A percentile compares a stretch with the other conserved stretches of the same genome.
These are phyloP conservation scores for Boletellus emodensis DNA, from an alignment of 768 basidiomycete genomes.

Conservation along the genomic window DNA sequence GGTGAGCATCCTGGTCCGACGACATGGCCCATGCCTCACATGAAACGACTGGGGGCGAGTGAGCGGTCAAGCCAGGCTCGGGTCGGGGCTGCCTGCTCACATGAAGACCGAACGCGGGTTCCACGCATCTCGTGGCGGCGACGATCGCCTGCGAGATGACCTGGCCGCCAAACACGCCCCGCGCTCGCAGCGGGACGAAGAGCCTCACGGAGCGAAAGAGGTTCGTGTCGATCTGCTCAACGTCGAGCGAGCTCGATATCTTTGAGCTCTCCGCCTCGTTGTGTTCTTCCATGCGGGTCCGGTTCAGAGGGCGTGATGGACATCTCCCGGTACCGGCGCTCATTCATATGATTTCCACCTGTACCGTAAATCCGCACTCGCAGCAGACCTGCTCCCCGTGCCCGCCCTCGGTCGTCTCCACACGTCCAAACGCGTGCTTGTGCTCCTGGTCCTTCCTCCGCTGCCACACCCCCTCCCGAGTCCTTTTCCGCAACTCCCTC, in stretches of 20 bases:
- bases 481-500: slow-evolving; percentile 76
- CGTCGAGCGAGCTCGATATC: slow-evolving; percentile 70
- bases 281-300: slow-evolving; percentile 32
- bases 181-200: slow-evolving; percentile 53
- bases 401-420: slow-evolving; percentile 52
- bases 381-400: slow-evolving; percentile 72
- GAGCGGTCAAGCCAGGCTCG: neutral
- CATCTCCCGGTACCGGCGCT: neutral
- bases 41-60: slow-evolving; percentile 53
- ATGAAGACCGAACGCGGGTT: slow-evolving; percentile 62
- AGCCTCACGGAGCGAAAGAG: slow-evolving; percentile 76
- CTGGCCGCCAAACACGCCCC: slow-evolving; percentile 87
- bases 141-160: slow-evolving; percentile 87
- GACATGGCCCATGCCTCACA: slow-evolving; percentile 40
- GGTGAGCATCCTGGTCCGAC: slow-evolving; percentile 4
- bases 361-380: slow-evolving; percentile 87
- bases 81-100: slow-evolving; percentile 40
- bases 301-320: neutral
- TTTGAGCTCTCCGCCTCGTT: slow-evolving; percentile 60
- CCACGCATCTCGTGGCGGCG: slow-evolving; percentile 72
- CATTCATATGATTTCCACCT: slow-evolving; percentile 74
- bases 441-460: slow-evolving; percentile 84
- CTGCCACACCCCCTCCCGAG: slow-evolving; percentile 89
- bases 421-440: slow-evolving; percentile 71
- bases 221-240: slow-evolving; percentile 74